A percentile compares a stretch with the other conserved stretches of the same genome.
Evolutionary conservation across 352 stramenopile genomes (phyloP).

Genomic region (Globisporangium solare): DNA sequence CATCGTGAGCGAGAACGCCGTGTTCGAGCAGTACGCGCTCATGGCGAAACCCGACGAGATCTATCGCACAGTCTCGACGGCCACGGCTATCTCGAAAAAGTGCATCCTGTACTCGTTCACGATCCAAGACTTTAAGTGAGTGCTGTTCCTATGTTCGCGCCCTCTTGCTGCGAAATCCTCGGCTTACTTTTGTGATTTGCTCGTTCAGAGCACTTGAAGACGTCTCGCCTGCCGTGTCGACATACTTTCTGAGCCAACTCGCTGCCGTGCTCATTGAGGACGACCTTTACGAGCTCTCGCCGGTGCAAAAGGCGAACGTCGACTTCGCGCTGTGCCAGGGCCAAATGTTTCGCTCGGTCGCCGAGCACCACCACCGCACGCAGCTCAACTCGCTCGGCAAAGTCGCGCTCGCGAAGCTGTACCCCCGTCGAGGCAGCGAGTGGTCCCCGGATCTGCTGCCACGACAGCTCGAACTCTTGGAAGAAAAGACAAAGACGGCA

Average conservation of each 20-base stretch:
- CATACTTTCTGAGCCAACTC: slow-evolving; percentile 76
- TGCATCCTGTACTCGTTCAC: slow-evolving; percentile 79
- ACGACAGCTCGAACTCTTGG: slow-evolving; percentile 54
- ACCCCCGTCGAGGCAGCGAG: slow-evolving; percentile 53
- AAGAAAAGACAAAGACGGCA: slow-evolving; percentile 16
- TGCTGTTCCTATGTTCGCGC: slow-evolving; percentile 1
- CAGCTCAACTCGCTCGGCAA: slow-evolving; percentile 51
- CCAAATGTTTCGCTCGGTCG: slow-evolving; percentile 51
- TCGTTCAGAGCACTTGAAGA: slow-evolving; percentile 41
- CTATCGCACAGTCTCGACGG: slow-evolving; percentile 71
- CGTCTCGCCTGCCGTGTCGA: slow-evolving; percentile 70
- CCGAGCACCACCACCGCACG: slow-evolving; percentile 48
- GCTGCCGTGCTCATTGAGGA: slow-evolving; percentile 69
- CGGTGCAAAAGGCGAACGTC: slow-evolving; percentile 48
- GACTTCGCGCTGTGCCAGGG: slow-evolving; percentile 46
- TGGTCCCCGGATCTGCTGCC: slow-evolving; percentile 68
- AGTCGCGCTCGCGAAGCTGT: slow-evolving; percentile 67
- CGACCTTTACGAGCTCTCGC: slow-evolving; percentile 50
- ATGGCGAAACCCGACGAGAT: slow-evolving; percentile 64
- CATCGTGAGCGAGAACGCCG: slow-evolving; percentile 60
- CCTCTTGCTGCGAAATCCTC: too few species aligned
- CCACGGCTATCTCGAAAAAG: slow-evolving; percentile 60
- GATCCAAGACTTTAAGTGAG: slow-evolving; percentile 74
- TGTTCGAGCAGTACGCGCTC: slow-evolving; percentile 83
- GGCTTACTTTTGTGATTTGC: background rate